Evolutionary conservation across 805 yeast genomes (phyloP).

Genomic region (Pichia gijzeniarum): DNA sequence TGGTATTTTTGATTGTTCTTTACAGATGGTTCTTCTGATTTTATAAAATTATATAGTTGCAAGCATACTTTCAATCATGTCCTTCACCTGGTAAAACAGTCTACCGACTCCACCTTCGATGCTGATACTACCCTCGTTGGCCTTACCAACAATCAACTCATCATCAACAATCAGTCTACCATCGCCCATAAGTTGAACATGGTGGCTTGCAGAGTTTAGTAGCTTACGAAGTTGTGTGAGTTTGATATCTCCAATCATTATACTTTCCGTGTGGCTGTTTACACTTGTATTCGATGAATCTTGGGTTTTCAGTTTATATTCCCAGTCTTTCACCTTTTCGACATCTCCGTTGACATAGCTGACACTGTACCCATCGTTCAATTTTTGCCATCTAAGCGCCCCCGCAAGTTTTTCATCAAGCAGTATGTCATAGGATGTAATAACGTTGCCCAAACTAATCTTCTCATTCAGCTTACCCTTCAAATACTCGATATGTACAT

Average conservation of each 20-base stretch:
- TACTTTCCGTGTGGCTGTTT: conserved; percentile 4
- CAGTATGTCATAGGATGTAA: conserved; percentile 51
- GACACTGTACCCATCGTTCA: conserved; percentile 73
- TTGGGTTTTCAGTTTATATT: conserved; percentile 8
- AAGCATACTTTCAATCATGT: conserved; percentile 62
- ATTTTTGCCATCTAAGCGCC: conserved; percentile 74
- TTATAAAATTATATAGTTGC: conserved; percentile 51
- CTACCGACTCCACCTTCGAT: conserved; percentile 61
- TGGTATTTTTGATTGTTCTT: conserved; percentile 67
- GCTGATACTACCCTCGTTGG: conserved; percentile 74
- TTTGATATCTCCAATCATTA: conserved; percentile 73
- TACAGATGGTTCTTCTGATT: conserved; percentile 66
- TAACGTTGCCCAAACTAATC: conserved; percentile 47
- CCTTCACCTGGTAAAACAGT: conserved; percentile 72
- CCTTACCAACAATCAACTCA: conserved; percentile 65
- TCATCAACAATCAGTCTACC: conserved; percentile 87
- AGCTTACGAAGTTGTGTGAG: conserved; percentile 71
- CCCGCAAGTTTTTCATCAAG: conserved; percentile 58
- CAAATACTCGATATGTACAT: conserved; percentile 24
- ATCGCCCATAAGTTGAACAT: conserved; percentile 87
- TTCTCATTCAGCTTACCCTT: conserved; percentile 34
- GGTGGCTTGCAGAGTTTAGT: conserved; percentile 50
- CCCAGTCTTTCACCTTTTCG: conserved; percentile 14
- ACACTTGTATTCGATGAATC: not conserved
- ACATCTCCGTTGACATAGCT: conserved; percentile 77